phyloP scores from a whole-genome alignment of 1,139 yeast species.

The Candida dubliniensis region DNA sequence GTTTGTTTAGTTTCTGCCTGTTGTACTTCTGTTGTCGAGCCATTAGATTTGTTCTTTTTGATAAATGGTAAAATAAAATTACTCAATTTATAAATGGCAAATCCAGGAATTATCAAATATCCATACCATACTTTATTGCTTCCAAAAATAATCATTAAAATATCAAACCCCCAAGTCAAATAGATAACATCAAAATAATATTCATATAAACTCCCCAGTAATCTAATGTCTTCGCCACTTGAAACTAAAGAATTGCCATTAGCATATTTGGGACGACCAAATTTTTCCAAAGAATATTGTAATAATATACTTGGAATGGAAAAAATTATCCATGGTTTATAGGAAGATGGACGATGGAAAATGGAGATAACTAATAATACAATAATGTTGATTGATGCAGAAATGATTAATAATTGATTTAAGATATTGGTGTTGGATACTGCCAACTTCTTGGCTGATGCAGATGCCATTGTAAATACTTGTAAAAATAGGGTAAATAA shows the following conservation, averaged over 20 bases:
- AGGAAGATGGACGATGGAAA: slow-evolving; percentile 54
- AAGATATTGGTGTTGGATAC: slow-evolving; percentile 54
- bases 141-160: slow-evolving; percentile 57
- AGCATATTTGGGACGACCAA: slow-evolving; percentile 60
- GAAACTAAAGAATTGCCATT: slow-evolving; percentile 34
- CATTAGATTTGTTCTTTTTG: slow-evolving; percentile 11
- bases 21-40: not conserved
- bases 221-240: slow-evolving; percentile 67
- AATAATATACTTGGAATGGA: slow-evolving; percentile 58
- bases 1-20: not conserved
- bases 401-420: slow-evolving; percentile 51
- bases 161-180: slow-evolving; percentile 61
- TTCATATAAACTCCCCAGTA: slow-evolving; percentile 65
- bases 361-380: slow-evolving; percentile 40
- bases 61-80: slow-evolving; percentile 25
- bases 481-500: too few species aligned
- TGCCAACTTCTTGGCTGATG: slow-evolving; percentile 68
- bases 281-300: slow-evolving; percentile 58
- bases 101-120: slow-evolving; percentile 47
- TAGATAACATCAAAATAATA: slow-evolving; percentile 76
- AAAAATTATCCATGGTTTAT: slow-evolving; percentile 53
- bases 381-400: slow-evolving; percentile 44
- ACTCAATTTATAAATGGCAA: slow-evolving; percentile 54
- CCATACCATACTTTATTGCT: slow-evolving; percentile 64
- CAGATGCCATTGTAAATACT: slow-evolving; percentile 38